phyloP scores from a whole-genome alignment of 768 basidiomycete species.

The Cystobasidium ongulense region DNA sequence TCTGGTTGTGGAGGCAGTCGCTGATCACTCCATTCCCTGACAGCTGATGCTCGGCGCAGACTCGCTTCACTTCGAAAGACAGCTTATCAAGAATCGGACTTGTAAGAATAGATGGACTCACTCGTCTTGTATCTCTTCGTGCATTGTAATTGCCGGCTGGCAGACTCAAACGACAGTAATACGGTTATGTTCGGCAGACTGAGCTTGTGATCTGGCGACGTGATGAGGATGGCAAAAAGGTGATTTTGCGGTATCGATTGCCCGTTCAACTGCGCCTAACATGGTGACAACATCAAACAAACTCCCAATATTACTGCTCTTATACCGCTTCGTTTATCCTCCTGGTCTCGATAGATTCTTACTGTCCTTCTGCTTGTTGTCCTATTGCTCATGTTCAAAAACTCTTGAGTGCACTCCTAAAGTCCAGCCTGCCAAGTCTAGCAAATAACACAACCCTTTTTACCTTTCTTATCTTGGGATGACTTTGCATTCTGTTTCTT shows the following conservation, averaged over 20 bases:
- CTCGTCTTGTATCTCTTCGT: neutral
- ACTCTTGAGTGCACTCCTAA: neutral
- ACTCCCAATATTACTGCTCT: no score
- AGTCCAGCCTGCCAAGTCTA: neutral
- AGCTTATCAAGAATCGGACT: slow-evolving; percentile 34
- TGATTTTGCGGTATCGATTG: no score
- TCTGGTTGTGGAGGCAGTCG: neutral
- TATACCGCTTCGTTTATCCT: no score
- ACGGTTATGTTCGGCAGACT: no score
- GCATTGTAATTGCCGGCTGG: neutral
- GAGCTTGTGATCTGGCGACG: no score
- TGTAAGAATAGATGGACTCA: neutral
- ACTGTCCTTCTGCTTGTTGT: no score
- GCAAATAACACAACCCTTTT: slow-evolving; percentile 43
- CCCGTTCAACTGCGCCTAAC: no score
- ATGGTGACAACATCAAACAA: no score
- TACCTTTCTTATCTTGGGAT: slow-evolving; percentile 43
- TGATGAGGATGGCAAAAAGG: no score
- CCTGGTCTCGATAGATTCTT: no score
- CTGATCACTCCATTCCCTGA: neutral
- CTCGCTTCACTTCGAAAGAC: slow-evolving; percentile 39
- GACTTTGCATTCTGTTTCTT: slow-evolving; percentile 39
- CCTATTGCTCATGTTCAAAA: no score
- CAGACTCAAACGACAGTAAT: no score
- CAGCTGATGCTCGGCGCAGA: slow-evolving; percentile 33